Evolutionary conservation across 2,329 filamentous ascomycete species (phyloP), one percentile per base, ranked within the genome.

Genomic region (Nakataea oryzae): DNA sequence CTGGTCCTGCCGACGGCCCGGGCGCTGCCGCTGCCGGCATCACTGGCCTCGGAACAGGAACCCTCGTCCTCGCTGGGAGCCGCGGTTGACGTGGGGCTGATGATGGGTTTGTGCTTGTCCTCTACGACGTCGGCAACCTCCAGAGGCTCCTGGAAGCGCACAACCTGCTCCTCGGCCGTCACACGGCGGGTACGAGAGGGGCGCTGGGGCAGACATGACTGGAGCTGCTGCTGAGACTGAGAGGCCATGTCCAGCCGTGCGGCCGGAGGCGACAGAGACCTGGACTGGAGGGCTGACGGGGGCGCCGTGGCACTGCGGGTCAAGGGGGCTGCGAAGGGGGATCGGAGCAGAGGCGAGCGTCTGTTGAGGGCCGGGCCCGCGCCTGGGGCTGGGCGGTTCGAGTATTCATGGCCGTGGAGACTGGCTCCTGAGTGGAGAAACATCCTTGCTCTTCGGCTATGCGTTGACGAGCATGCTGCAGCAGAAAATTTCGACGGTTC

Each of bases 351-450:
- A 13, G 75, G 72, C n/a, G 74, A 70, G 54, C 74, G 75, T 65
- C 70, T 66, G 63, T 67, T 69, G 55, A 67, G 70, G 28, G 70
- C 68, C 54, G 72, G 70, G 65, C 71, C 72, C 62, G 72, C 66
- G 54, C 70, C 69, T 32, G 72, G 66, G 28, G 71, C 63, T 61
- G 72, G 68, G 57, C 73, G 72, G 62, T 72, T 71, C 32, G 81
- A 83, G 67, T 81, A 85, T 69, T 85, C 82, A 69, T 85, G 83
- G 70, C 82, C 83, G 69, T 86, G 82, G 26, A 86, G 75, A 72
- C 82, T 81, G 59, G 83, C 83, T 57, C 81, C 83, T 24, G 81
- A 77, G 68, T 86, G 83, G 41, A 86, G 73, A 69, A 86, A 83
- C 83, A 86, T 86, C 65, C 64, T 73, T 69, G 64, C 58, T 41